Base-by-base conservation (phyloP, 2,329 filamentous ascomycete species). In the Emmonsia crescens region DNA sequence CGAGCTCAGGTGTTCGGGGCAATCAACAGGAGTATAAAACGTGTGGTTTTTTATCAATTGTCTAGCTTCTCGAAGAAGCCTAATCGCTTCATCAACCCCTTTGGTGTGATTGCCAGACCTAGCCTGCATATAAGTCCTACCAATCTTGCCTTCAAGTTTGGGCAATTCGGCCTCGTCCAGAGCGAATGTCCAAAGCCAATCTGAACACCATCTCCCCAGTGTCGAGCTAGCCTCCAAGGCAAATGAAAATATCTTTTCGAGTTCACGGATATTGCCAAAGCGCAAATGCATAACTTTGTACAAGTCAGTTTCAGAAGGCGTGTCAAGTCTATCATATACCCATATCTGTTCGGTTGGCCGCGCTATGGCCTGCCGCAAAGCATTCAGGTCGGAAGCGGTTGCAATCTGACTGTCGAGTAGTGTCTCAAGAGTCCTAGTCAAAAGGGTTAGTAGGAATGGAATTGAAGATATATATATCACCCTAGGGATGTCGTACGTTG, bases 121-220 rank as follows among this genome's bases (percentile, higher is more conserved):
- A 61, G 62, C 62, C 6, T 58, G 49, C 59, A 63, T 64, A 19
- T 61, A 44, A 16, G 29, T 61, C 48, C 55, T 59, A 31, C 57
- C 31, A 8, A 73, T 63, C 31, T 66, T 80, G 77, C 61, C 82
- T 79, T 88, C 82, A 2, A 90, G 76, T 64, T 84, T 88, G 3
- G 78, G 77, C 0, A 83, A 75, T 62, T 87, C 83, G 2, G 84
- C 78, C 5, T 89, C 83, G 0, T 81, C 80, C 27, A 96, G 78
- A 14, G 84, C 82, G 38, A 90, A 81, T 60, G 82, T 79, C 91
- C 91, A 96, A 62, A 90, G 86, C 58, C 85, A 80, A 70, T 99
- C 91, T 0, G 91, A 85, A 66, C 89, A 89, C 93, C 94, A 97
- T 2, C 81, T 75, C 0, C 94, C 94, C 3, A 97, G 79, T 49